A percentile compares a stretch with the other conserved stretches of the same genome.
These are phyloP conservation scores for Syncephalastrum monosporum DNA, from an alignment of 371 early-diverging fungal genomes.

Conservation along the genomic window DNA sequence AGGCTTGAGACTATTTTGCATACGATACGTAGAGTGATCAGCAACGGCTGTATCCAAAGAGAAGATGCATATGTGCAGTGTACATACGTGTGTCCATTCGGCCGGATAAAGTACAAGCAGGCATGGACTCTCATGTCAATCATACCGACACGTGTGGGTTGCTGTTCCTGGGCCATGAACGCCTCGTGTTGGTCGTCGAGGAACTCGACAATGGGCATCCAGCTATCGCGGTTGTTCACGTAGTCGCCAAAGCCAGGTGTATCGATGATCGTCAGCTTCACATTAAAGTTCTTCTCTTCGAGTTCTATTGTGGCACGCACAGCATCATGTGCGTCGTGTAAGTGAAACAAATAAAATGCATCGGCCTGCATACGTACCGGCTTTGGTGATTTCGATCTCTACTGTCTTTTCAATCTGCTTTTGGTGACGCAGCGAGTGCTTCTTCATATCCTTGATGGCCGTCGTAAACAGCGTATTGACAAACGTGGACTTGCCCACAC, in stretches of 20 bases:
- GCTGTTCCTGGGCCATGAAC: constrained; percentile 78
- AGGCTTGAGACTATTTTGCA: constrained; percentile 71
- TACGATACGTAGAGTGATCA: too few relatives aligned
- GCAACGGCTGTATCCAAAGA: not conserved
- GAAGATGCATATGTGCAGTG: not conserved
- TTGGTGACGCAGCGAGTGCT: constrained; percentile 44
- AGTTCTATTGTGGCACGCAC: constrained; percentile 58
- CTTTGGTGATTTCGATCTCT: constrained; percentile 71
- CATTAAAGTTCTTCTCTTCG: constrained; percentile 95
- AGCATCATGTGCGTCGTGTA: not conserved
- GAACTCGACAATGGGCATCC: constrained; percentile 77
- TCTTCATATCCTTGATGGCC: constrained; percentile 64
- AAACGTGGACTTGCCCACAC: constrained; percentile 80
- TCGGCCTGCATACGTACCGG: constrained; percentile 5
- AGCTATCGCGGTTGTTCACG: constrained; percentile 70
- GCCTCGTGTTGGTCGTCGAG: constrained; percentile 95
- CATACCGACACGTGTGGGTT: constrained; percentile 55
- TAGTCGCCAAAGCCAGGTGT: constrained; percentile 94
- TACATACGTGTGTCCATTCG: constrained; percentile 83
- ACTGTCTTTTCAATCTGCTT: constrained; percentile 69
- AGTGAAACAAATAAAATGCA: not conserved
- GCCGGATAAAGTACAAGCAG: constrained; percentile 93
- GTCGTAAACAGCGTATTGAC: constrained; percentile 86
- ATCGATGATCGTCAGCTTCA: constrained; percentile 90
- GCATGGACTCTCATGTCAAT: constrained; percentile 85